A percentile compares a stretch with the other conserved stretches of the same genome.
Evolutionary conservation across 2,329 filamentous ascomycete genomes (phyloP).

Genomic region (Nemania serpens): DNA sequence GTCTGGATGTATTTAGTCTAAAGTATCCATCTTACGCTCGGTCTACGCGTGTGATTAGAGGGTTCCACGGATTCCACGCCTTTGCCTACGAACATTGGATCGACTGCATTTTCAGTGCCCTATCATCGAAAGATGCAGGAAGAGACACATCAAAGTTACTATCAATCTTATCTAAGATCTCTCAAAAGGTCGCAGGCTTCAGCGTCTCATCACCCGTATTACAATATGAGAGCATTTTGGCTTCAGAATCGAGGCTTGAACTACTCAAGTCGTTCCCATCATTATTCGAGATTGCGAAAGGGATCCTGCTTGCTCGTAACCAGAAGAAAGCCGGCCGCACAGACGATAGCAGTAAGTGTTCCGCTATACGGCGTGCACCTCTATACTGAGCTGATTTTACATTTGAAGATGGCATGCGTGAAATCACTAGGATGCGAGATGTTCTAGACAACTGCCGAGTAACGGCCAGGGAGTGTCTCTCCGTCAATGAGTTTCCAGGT

Average conservation of each 20-base stretch:
- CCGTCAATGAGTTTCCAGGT: background rate
- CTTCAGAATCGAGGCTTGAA: constrained; percentile 8
- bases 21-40: background rate
- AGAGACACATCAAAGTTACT: background rate
- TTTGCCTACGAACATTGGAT: constrained; percentile 14
- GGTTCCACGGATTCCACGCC: constrained; percentile 10
- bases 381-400: background rate
- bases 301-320: background rate
- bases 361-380: background rate
- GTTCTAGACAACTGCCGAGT: constrained; percentile 9
- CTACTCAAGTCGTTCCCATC: background rate
- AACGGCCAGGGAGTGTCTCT: constrained; percentile 1
- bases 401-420: background rate
- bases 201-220: background rate
- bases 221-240: background rate
- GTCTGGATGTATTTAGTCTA: constrained; percentile 4
- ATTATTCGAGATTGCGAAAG: background rate
- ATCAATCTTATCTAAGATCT: background rate
- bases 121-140: background rate
- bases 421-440: background rate
- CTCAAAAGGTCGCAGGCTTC: background rate
- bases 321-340: background rate
- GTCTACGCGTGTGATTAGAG: constrained; percentile 1
- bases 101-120: constrained; percentile 7
- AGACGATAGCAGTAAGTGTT: background rate